phyloP scores from a whole-genome alignment of 441 rosid species.

The Syzygium syzygioides region DNA sequence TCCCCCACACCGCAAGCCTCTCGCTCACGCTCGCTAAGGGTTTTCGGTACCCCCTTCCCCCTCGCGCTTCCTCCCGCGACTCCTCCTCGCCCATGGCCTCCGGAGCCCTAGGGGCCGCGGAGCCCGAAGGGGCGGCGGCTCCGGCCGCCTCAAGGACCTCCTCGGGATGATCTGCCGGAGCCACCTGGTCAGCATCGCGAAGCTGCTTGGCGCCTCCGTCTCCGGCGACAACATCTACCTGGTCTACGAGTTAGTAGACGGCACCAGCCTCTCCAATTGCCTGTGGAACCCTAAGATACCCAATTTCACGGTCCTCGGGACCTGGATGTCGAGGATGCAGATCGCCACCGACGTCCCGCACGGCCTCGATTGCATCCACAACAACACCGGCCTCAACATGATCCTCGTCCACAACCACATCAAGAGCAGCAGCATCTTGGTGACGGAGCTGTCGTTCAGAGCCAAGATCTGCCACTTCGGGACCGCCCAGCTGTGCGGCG shows the following conservation, averaged over 20 bases:
- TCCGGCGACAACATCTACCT: conserved; percentile 63
- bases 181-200: conserved; percentile 56
- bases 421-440: conserved; percentile 54
- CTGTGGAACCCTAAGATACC: conserved; percentile 54
- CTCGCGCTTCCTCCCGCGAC: too few relatives aligned
- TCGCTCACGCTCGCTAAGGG: too few relatives aligned
- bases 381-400: conserved; percentile 55
- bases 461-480: conserved; percentile 81
- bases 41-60: too few relatives aligned
- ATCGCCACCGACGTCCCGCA: conserved; percentile 73
- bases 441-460: conserved; percentile 55
- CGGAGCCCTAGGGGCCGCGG: too few relatives aligned
- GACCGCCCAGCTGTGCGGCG: conserved; percentile 72
- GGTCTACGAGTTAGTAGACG: conserved; percentile 55
- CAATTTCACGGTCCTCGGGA: conserved; percentile 55
- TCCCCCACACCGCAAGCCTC: too few relatives aligned
- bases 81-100: too few relatives aligned
- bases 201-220: conserved; percentile 63
- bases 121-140: too few relatives aligned
- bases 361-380: conserved; percentile 80
- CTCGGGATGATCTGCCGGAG: conserved; percentile 62
- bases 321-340: conserved; percentile 75
- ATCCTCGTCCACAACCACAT: conserved; percentile 64
- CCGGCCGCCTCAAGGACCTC: conserved; percentile 33
- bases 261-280: conserved; percentile 58